Evolutionary conservation across 2,329 filamentous ascomycete species (phyloP).

Genomic region (Fusarium nisikadoi): DNA sequence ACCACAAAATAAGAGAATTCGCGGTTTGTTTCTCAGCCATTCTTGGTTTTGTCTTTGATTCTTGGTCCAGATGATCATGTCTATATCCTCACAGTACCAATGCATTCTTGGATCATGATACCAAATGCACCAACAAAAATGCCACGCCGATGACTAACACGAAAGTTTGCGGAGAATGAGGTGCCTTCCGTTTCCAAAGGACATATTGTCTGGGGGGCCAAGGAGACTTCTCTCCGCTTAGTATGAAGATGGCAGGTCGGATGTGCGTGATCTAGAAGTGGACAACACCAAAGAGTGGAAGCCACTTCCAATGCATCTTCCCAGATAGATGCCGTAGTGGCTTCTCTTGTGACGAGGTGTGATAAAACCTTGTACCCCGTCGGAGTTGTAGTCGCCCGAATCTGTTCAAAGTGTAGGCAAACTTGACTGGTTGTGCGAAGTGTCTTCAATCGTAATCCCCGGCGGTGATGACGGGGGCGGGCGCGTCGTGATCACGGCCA

Average conservation of each 20-base stretch:
- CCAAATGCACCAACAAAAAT: neutral
- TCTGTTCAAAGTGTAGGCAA: accelerated
- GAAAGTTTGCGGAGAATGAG: neutral
- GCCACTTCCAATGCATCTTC: accelerated
- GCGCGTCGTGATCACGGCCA: neutral
- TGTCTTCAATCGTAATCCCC: neutral
- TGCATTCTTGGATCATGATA: neutral
- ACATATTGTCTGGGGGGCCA: accelerated
- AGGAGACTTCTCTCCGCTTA: neutral
- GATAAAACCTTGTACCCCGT: neutral
- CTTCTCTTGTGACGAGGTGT: accelerated
- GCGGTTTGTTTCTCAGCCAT: accelerated
- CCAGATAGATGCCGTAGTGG: accelerated
- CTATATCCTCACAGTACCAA: neutral
- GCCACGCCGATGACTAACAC: neutral
- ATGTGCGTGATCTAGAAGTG: accelerated
- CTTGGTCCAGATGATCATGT: neutral
- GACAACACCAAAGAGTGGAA: neutral
- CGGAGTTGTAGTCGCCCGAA: accelerated
- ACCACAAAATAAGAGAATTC: neutral
- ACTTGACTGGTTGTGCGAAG: neutral
- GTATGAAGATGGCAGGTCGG: neutral
- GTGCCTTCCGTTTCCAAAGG: neutral
- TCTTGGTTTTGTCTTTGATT: accelerated
- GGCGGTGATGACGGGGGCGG: accelerated